phyloP scores from a whole-genome alignment of 1,284 basidiomycete species.

The Amylostereum chailletii region DNA sequence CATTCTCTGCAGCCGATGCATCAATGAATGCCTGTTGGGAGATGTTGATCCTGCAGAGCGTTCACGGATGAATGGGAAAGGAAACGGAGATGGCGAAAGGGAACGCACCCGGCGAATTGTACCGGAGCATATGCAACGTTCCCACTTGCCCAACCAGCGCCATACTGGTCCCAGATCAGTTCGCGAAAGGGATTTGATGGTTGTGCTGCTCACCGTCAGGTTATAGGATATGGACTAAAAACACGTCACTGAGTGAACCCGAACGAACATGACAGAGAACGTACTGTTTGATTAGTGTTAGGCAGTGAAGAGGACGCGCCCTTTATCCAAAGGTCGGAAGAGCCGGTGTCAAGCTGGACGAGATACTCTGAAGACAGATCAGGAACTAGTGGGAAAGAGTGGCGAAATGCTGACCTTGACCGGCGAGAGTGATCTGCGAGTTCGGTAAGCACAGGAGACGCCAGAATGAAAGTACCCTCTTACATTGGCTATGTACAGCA shows the following conservation, averaged over 20 bases:
- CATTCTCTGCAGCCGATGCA: constrained; percentile 50
- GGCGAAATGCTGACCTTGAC: constrained; percentile 33
- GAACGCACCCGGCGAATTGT: constrained; percentile 57
- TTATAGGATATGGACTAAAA: constrained; percentile 17
- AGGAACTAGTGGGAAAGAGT: background rate
- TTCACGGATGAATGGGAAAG: constrained; percentile 6
- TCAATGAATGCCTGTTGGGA: constrained; percentile 63
- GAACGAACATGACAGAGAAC: constrained; percentile 13
- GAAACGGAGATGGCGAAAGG: constrained; percentile 2
- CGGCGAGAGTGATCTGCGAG: constrained; percentile 55
- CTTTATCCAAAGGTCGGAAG: constrained; percentile 74
- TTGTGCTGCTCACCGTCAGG: constrained; percentile 16
- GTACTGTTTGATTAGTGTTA: constrained; percentile 42
- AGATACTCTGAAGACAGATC: constrained; percentile 37
- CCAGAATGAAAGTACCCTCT: constrained; percentile 18
- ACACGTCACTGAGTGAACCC: background rate
- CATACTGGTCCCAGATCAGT: constrained; percentile 41
- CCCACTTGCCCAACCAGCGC: constrained; percentile 68
- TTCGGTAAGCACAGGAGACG: constrained; percentile 1
- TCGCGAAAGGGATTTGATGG: background rate
- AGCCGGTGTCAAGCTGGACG: constrained; percentile 75
- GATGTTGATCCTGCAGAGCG: constrained; percentile 43
- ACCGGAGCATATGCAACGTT: constrained; percentile 50
- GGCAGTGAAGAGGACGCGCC: constrained; percentile 42
- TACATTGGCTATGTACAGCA: constrained; percentile 70